Conservation (phyloP, 2,329 filamentous ascomycete genomes). For the Hansfordia pulvinata region DNA sequence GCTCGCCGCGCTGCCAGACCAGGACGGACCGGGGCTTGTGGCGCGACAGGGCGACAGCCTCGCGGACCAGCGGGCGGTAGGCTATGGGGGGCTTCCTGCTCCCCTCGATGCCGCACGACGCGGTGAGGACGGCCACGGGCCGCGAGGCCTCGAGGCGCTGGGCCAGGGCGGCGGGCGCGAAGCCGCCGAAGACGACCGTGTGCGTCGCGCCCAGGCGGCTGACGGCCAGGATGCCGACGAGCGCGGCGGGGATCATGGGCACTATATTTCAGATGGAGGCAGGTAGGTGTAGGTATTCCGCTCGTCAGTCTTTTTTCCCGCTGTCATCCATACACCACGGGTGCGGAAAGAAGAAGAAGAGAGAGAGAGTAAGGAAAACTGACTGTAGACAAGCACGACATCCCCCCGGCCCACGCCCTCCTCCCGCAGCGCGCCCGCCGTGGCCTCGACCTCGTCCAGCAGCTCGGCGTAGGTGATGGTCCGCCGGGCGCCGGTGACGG, state of each 20-base stretch:
- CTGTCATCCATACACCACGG: too few species aligned
- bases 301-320: too few species aligned
- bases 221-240: slow-evolving; percentile 77
- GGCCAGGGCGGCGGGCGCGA: slow-evolving; percentile 66
- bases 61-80: slow-evolving; percentile 68
- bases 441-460: slow-evolving; percentile 64
- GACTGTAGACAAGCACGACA: slow-evolving; percentile 82
- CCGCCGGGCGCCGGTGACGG: slow-evolving; percentile 62
- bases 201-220: slow-evolving; percentile 77
- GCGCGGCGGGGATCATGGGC: slow-evolving; percentile 86
- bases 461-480: slow-evolving; percentile 63
- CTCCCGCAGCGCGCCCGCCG: slow-evolving; percentile 71
- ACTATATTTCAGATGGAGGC: slow-evolving; percentile 32
- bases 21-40: slow-evolving; percentile 64
- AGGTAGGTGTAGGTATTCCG: slow-evolving; percentile 1
- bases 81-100: slow-evolving; percentile 62
- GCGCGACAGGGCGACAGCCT: slow-evolving; percentile 50
- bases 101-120: slow-evolving; percentile 86
- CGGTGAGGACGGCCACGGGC: slow-evolving; percentile 68
- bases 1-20: slow-evolving; percentile 72
- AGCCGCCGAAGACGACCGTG: slow-evolving; percentile 86
- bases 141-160: slow-evolving; percentile 78
- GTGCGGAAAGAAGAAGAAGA: neutral
- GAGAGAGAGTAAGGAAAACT: slow-evolving; percentile 13
- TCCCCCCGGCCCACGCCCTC: slow-evolving; percentile 74